Evolutionary conservation across 306 rosid species (phyloP).

Genomic region (Rosa lucieae): DNA sequence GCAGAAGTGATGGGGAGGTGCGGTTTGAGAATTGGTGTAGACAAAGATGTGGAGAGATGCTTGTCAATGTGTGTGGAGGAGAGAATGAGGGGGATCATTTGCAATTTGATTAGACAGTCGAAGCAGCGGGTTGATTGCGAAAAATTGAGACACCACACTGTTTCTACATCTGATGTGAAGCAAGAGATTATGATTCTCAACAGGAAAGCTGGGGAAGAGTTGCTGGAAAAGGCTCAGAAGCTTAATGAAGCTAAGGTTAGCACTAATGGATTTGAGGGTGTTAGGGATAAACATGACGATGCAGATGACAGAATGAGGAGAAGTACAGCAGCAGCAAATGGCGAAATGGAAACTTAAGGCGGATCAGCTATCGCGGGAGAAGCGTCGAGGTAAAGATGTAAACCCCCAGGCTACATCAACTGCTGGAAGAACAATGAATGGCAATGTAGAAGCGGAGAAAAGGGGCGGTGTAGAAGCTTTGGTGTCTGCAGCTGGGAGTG

Average conservation of each 20-base stretch:
- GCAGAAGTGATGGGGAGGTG: slow-evolving; percentile 70
- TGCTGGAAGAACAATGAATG: slow-evolving; percentile 41
- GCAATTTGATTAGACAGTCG: slow-evolving; percentile 70
- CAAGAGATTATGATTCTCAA: slow-evolving; percentile 65
- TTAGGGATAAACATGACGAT: slow-evolving; percentile 53
- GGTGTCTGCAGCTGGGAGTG: neutral
- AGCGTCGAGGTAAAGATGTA: slow-evolving; percentile 42
- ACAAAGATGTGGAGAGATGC: slow-evolving; percentile 73
- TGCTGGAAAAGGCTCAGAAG: slow-evolving; percentile 55
- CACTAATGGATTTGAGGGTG: slow-evolving; percentile 50
- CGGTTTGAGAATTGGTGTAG: slow-evolving; percentile 55
- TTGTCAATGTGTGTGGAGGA: slow-evolving; percentile 93
- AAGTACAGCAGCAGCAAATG: slow-evolving; percentile 66
- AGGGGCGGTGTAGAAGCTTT: slow-evolving; percentile 25
- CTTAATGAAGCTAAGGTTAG: slow-evolving; percentile 45
- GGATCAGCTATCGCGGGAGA: slow-evolving; percentile 44
- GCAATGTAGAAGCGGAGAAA: slow-evolving; percentile 41
- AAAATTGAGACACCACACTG: slow-evolving; percentile 61
- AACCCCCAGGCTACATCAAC: slow-evolving; percentile 47
- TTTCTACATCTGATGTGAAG: slow-evolving; percentile 64
- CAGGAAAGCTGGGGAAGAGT: slow-evolving; percentile 64
- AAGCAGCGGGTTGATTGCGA: slow-evolving; percentile 81
- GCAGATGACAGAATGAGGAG: slow-evolving; percentile 77
- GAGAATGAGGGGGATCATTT: slow-evolving; percentile 77
- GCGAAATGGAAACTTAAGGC: slow-evolving; percentile 93